phyloP scores from a whole-genome alignment of 441 rosid genomes.

The Bruguiera hainesii region DNA sequence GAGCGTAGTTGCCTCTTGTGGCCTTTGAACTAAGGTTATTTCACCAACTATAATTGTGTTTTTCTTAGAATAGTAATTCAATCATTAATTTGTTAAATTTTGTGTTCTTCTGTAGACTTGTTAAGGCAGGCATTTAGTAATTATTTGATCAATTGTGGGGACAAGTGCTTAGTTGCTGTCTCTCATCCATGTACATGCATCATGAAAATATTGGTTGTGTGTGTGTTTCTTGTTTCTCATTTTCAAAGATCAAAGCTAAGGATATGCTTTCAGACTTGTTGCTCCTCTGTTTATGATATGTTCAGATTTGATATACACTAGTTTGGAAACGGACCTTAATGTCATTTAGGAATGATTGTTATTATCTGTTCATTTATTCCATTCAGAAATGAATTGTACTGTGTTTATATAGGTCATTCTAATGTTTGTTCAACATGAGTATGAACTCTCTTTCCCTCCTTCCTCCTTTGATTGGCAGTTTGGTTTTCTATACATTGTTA shows the following conservation, averaged over 20 bases:
- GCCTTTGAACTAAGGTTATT: no score
- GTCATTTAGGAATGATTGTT: neutral
- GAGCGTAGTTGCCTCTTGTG: no score
- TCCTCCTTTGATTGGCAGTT: conserved; percentile 1
- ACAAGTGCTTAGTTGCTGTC: no score
- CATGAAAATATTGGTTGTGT: no score
- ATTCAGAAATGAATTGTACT: neutral
- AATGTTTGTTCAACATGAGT: neutral
- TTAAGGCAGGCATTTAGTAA: neutral
- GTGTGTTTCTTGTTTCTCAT: no score
- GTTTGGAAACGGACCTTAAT: no score
- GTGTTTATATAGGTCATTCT: neutral
- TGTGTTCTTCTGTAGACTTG: neutral
- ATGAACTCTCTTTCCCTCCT: neutral
- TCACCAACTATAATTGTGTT: no score
- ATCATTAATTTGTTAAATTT: neutral
- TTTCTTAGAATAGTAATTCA: neutral
- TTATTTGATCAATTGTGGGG: neutral
- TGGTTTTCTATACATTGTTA: conserved; percentile 7
- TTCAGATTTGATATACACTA: no score
- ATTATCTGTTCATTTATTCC: neutral
- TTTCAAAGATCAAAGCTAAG: no score
- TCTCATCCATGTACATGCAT: no score
- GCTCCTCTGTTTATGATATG: no score
- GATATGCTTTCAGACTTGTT: no score